Evolutionary conservation across 768 basidiomycete species (phyloP).

Genomic region (Boletus rex-veris): DNA sequence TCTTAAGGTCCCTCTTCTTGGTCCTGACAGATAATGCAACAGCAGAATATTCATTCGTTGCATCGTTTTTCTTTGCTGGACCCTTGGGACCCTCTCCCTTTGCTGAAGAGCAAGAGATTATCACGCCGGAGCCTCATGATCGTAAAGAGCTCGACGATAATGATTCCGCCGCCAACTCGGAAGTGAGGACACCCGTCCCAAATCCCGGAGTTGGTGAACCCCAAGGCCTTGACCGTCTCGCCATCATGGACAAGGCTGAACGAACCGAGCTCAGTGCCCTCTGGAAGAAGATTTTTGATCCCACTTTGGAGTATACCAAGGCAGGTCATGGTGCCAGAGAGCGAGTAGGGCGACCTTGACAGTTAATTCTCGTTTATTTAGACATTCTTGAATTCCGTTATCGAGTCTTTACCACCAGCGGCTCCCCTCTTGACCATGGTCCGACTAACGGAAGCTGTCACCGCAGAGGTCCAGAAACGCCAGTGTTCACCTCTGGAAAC

Average conservation of each 20-base stretch:
- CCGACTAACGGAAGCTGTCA: conserved; percentile 79
- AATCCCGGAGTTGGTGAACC: conserved; percentile 26
- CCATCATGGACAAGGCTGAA: conserved; percentile 52
- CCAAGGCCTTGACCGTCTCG: conserved; percentile 24
- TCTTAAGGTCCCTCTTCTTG: conserved; percentile 80
- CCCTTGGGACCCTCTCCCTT: conserved; percentile 25
- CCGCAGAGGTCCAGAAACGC: conserved; percentile 71
- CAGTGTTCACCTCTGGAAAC: conserved; percentile 77
- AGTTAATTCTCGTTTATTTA: conserved; percentile 24
- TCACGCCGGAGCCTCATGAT: conserved; percentile 42
- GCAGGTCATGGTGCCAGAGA: conserved; percentile 35
- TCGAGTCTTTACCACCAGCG: conserved; percentile 73
- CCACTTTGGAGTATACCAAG: conserved; percentile 82
- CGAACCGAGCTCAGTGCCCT: conserved; percentile 56
- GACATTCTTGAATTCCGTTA: conserved; percentile 63
- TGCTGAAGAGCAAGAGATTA: conserved; percentile 33
- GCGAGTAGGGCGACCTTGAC: not conserved
- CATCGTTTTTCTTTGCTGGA: conserved; percentile 68
- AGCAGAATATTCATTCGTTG: conserved; percentile 86
- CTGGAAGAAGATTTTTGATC: conserved; percentile 94
- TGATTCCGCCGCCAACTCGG: conserved; percentile 48
- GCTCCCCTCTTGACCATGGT: conserved; percentile 88
- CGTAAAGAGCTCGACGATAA: conserved; percentile 36
- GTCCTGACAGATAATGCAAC: conserved; percentile 95
- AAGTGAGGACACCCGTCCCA: conserved; percentile 39